Evolutionary conservation across 2,329 filamentous ascomycete species (phyloP).

Genomic region (Dothideomycetes sp.): DNA sequence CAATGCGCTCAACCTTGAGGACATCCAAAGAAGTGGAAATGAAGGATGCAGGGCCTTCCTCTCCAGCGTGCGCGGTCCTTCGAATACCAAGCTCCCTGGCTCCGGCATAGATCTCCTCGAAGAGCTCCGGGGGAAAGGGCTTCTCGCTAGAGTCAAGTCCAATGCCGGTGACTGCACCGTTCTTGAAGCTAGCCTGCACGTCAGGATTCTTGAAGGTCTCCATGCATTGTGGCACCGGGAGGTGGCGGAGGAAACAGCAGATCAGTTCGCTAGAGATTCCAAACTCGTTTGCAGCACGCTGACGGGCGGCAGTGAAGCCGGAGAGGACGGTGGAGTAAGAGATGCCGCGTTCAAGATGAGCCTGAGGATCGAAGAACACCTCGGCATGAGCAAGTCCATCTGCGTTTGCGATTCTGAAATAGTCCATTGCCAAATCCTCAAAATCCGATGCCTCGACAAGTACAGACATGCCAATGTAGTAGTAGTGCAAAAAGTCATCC

Average conservation of each 20-base stretch:
- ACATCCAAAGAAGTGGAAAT: constrained; percentile 52
- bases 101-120: constrained; percentile 48
- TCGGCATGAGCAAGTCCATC: constrained; percentile 64
- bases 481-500: constrained; percentile 68
- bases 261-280: constrained; percentile 56
- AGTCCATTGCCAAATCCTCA: constrained; percentile 59
- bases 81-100: constrained; percentile 43
- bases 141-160: constrained; percentile 55
- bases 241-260: constrained; percentile 61
- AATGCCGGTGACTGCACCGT: constrained; percentile 49
- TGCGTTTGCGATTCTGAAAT: constrained; percentile 52
- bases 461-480: constrained; percentile 65
- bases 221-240: constrained; percentile 49
- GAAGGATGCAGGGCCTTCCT: constrained; percentile 60
- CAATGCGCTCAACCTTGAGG: constrained; percentile 55
- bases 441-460: constrained; percentile 58
- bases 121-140: constrained; percentile 38
- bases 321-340: constrained; percentile 51
- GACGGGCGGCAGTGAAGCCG: constrained; percentile 51
- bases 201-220: constrained; percentile 32
- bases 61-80: constrained; percentile 65
- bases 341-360: constrained; percentile 55
- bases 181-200: constrained; percentile 31
- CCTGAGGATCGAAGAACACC: constrained; percentile 74
- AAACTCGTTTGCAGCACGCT: constrained; percentile 50